Evolutionary conservation across 176 grass and related monocot species (phyloP).

Genomic region (Paspalum vaginatum): DNA sequence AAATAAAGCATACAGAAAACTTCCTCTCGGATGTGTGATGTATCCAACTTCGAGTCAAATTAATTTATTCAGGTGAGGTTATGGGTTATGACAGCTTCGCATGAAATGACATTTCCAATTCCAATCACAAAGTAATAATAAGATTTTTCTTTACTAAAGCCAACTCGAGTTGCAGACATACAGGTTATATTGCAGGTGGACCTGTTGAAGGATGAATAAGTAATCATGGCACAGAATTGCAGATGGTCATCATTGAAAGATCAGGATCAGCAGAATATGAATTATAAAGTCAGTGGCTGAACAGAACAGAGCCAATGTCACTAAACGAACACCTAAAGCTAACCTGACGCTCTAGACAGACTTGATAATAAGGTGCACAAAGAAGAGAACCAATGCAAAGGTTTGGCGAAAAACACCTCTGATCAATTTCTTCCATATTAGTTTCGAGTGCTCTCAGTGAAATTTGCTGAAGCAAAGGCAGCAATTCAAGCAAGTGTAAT

Average conservation of each 20-base stretch:
- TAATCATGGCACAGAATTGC: background rate
- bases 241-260: background rate
- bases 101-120: background rate
- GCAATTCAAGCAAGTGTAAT: background rate
- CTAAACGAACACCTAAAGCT: background rate
- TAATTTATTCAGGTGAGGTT: background rate
- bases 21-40: background rate
- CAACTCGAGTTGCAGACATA: background rate
- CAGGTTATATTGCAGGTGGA: background rate
- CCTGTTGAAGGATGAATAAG: background rate
- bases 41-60: slow-evolving; percentile 5
- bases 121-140: background rate
- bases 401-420: background rate
- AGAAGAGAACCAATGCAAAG: background rate
- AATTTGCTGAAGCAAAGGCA: background rate
- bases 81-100: background rate
- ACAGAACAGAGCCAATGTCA: background rate
- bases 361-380: background rate
- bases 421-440: background rate
- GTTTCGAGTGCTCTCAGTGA: background rate
- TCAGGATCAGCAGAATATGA: too few relatives aligned
- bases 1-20: slow-evolving; percentile 22
- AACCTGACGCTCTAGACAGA: background rate
- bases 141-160: background rate
- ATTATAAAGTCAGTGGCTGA: background rate